Base-by-base conservation (phyloP, 352 stramenopile species). In the Pythium scleroteichum region DNA sequence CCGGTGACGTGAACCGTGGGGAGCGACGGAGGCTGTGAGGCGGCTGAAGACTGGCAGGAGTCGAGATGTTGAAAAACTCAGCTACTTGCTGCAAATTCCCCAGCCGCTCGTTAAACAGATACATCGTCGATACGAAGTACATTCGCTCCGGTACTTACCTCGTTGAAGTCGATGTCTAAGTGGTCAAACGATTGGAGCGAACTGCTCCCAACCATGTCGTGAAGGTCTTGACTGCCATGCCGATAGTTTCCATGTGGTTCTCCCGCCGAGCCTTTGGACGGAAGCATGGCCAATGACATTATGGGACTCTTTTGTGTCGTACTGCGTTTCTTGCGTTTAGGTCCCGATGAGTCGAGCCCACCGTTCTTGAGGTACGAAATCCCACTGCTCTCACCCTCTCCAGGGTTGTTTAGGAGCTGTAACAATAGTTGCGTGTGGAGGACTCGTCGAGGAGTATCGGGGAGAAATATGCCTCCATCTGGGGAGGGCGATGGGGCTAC, bases 101-200 rank as follows among this genome's bases (percentile, higher is more conserved):
- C 33, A n/a, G n/a, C n/a, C n/a, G n/a, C n/a, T n/a, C n/a, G n/a
- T n/a, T n/a, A n/a, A n/a, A n/a, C n/a, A n/a, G n/a, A n/a, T n/a
- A n/a, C n/a, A n/a, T n/a, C n/a, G n/a, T n/a, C n/a, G n/a, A n/a
- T n/a, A n/a, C n/a, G n/a, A n/a, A n/a, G n/a, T n/a, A n/a, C n/a
- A n/a, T n/a, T n/a, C n/a, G n/a, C n/a, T n/a, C 20, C 24, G 4
- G 23, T 24, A 1, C 42, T 19, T 32, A 60, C 53, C 53, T 60
- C 85, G 55, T 91, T 92, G 53, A 94, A 92, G 62, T 94, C 85
- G 53, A 94, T 88, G 45, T 94, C 85, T n/a, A 92, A 71, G 50
- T 92, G 78, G 49, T 91, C 85, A 39, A 94, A 91, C 16, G 79
- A 71, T 49, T 93, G 81, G 60, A 90, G 83, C 0, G 81, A 85